Evolutionary conservation across 306 rosid genomes (phyloP).

Genomic region (Senna tora): DNA sequence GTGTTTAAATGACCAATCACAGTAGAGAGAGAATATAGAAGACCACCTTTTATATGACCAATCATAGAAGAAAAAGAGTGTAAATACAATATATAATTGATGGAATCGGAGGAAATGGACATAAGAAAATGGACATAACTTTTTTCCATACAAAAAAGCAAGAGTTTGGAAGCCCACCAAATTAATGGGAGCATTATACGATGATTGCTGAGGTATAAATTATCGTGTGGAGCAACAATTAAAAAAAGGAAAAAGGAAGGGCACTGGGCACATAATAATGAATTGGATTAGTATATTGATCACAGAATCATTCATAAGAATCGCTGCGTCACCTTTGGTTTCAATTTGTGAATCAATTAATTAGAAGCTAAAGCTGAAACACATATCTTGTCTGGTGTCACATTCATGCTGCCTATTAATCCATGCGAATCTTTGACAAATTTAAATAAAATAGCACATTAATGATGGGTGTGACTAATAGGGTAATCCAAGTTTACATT

Average conservation of each 20-base stretch:
- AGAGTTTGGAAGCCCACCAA: slow-evolving; percentile 44
- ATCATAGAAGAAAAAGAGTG: no score
- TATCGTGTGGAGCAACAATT: slow-evolving; percentile 37
- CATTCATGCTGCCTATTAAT: slow-evolving; percentile 53
- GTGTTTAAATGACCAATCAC: no score
- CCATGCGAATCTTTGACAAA: slow-evolving; percentile 71
- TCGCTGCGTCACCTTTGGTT: slow-evolving; percentile 32
- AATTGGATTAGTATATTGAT: slow-evolving; percentile 48
- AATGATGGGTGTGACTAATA: slow-evolving; percentile 37
- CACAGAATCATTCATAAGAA: slow-evolving; percentile 40
- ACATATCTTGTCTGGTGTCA: slow-evolving; percentile 48
- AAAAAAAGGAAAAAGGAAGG: slow-evolving; percentile 4
- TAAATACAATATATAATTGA: no score
- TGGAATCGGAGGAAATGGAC: no score
- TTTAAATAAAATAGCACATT: no score
- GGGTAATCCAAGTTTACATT: slow-evolving; percentile 41
- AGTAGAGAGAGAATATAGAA: no score
- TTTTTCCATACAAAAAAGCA: no score
- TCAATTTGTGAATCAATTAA: slow-evolving; percentile 41
- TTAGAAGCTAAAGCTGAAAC: slow-evolving; percentile 48
- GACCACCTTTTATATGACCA: no score
- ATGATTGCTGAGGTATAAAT: slow-evolving; percentile 30
- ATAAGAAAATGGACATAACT: no score
- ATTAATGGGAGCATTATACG: slow-evolving; percentile 37
- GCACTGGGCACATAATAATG: slow-evolving; percentile 52